Evolutionary conservation across 192 early-diverging fungal species (phyloP).

Genomic region (Coemansia umbellata): DNA sequence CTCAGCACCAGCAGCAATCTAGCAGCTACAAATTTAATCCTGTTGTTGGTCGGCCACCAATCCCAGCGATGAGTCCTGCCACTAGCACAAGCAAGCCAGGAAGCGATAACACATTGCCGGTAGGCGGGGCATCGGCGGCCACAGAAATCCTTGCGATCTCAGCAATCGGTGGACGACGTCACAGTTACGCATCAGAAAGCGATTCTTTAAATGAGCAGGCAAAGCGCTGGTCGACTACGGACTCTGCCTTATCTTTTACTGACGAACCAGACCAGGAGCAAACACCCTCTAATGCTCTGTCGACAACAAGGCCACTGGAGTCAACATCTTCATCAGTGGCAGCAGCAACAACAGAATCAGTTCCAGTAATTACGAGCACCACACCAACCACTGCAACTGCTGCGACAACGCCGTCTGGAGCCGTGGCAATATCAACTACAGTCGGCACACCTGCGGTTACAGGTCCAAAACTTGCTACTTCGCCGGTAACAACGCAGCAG

Average conservation of each 20-base stretch:
- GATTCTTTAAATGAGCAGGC: not conserved
- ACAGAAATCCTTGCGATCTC: not conserved
- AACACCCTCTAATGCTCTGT: conserved; percentile 1
- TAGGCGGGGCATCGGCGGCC: not conserved
- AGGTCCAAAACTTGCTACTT: not conserved
- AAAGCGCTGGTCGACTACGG: conserved; percentile 9
- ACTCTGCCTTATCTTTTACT: conserved; percentile 3
- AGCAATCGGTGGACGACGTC: not conserved
- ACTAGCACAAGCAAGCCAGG: not conserved
- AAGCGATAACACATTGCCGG: not conserved
- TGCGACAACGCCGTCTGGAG: not conserved
- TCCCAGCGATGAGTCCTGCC: conserved; percentile 17
- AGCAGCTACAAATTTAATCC: conserved; percentile 33
- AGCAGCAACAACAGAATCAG: not conserved
- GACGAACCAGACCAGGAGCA: not conserved
- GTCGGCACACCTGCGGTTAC: not conserved
- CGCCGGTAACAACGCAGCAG: not conserved
- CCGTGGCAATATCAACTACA: too few species aligned
- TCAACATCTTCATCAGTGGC: not conserved
- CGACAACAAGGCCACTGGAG: not conserved
- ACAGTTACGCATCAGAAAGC: not conserved
- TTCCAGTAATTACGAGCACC: not conserved
- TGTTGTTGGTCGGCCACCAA: conserved; percentile 35
- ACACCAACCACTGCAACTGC: conserved; percentile 2
- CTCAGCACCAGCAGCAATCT: conserved; percentile 1